These are phyloP conservation scores for Pyrrhoderma lamaoense DNA, from an alignment of 1,284 basidiomycete genomes.

Conservation along the genomic window DNA sequence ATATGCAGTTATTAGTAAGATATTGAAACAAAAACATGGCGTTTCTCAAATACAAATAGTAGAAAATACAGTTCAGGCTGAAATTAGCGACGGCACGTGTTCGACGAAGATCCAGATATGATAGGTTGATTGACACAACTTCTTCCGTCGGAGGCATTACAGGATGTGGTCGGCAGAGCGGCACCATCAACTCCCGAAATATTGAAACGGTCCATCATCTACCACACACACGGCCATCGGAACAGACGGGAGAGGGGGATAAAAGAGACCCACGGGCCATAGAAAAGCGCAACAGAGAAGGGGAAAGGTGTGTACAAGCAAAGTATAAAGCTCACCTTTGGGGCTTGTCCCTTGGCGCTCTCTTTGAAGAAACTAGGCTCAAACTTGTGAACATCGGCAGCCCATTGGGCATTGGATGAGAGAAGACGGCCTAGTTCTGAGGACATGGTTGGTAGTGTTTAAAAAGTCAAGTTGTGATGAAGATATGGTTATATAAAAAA, in stretches of 20 bases:
- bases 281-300: too few relatives aligned
- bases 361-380: conserved; percentile 60
- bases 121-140: too few relatives aligned
- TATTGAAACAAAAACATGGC: too few relatives aligned
- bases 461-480: conserved; percentile 3
- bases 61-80: background rate
- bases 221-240: too few relatives aligned
- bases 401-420: conserved; percentile 54
- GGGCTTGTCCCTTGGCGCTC: conserved; percentile 59
- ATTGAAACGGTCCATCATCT: too few relatives aligned
- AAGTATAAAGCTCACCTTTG: conserved; percentile 48
- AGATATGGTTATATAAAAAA: background rate
- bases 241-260: too few relatives aligned
- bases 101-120: too few relatives aligned
- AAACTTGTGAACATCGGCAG: conserved; percentile 42
- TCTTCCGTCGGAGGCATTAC: too few relatives aligned
- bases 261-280: too few relatives aligned
- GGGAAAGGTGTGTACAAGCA: background rate
- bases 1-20: background rate
- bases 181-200: too few relatives aligned
- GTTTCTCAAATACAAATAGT: background rate
- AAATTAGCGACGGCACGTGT: too few relatives aligned
- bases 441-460: background rate
- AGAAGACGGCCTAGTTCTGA: conserved; percentile 40
- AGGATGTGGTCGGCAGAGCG: too few relatives aligned